Base-by-base conservation (phyloP, 1,139 yeast genomes). In the Komagataea norvegica region DNA sequence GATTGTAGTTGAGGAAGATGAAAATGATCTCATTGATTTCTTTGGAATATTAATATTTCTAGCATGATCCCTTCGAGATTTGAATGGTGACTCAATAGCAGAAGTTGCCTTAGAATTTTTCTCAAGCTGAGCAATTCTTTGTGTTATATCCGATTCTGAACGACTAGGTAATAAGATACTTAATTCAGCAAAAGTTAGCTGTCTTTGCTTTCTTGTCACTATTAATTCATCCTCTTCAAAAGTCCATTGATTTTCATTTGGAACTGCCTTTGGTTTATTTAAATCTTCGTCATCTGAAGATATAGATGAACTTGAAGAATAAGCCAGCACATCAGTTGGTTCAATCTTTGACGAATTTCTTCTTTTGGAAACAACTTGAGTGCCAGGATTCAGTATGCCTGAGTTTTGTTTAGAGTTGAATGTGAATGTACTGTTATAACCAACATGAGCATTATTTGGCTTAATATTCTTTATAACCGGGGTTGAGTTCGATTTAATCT, bases 201-300 rank as follows among this genome's bases (percentile, higher is more conserved):
- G 84, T 41, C 77, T 59, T 47, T 66, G 68, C 29, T 73, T 65
- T 37, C 89, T 68, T 41, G 76, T 70, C 29, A 82, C 57, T 39
- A 87, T 62, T 43, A 82, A 78, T 53, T 83, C 91, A 59, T 87
- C 95, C 48, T 85, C 95, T 60, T 74, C 73, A 2, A 72, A 29
- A 0, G 62, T 48, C 68, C 68, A 63, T 10, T 46, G 37, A 6
- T 24, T 7, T 20, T 17, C 16, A 16, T n/a, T 6, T 20, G 30
- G 22, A 16, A 26, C 4, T 14, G 31, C 17, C 25, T 22, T 21
- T 25, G 25, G 16, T 6, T 29, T 34, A 13, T 8, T 21, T 14
- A 19, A 16, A 18, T 34, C 38, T 16, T 40, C 34, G 13, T 38
- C 36, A 26, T 36, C 41, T 1, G 45, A 42, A 5, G 42, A 40